These are phyloP conservation scores for Termitomyces sp. DNA, from an alignment of 768 basidiomycete genomes.

Conservation along the genomic window DNA sequence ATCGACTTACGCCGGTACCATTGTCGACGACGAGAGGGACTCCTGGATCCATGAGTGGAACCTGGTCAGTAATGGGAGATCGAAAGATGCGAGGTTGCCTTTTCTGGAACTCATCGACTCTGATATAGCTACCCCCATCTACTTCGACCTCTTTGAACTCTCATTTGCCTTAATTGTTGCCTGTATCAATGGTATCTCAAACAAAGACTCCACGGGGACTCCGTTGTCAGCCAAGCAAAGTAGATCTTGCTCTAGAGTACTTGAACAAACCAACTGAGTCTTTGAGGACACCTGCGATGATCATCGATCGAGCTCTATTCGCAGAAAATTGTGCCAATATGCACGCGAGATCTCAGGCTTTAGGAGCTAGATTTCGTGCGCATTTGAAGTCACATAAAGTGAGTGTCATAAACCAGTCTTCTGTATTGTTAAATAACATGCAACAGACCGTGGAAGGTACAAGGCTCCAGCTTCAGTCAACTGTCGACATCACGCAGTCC, in stretches of 20 bases:
- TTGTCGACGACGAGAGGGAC: constrained; percentile 79
- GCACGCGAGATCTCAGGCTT: constrained; percentile 58
- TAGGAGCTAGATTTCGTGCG: constrained; percentile 70
- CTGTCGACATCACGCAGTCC: constrained; percentile 46
- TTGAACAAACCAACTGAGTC: constrained; percentile 48
- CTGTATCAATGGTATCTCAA: constrained; percentile 22
- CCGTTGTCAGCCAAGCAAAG: constrained; percentile 37
- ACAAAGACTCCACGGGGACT: constrained; percentile 42
- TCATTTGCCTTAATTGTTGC: too few species aligned
- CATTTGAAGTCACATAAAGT: constrained; percentile 88
- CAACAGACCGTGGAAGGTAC: constrained; percentile 73
- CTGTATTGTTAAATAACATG: constrained; percentile 1
- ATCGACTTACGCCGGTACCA: constrained; percentile 71
- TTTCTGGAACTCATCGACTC: too few species aligned
- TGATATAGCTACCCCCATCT: too few species aligned
- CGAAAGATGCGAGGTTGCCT: not conserved
- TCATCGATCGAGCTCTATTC: constrained; percentile 73
- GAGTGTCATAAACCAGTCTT: not conserved
- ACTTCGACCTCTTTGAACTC: too few species aligned
- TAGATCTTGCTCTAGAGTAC: constrained; percentile 47
- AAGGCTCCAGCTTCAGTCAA: constrained; percentile 58
- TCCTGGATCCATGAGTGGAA: constrained; percentile 34
- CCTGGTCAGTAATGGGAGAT: not conserved
- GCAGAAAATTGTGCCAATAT: constrained; percentile 69
- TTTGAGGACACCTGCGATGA: constrained; percentile 71